Base-by-base conservation (phyloP, 768 basidiomycete species). In the Ramaria rubella region DNA sequence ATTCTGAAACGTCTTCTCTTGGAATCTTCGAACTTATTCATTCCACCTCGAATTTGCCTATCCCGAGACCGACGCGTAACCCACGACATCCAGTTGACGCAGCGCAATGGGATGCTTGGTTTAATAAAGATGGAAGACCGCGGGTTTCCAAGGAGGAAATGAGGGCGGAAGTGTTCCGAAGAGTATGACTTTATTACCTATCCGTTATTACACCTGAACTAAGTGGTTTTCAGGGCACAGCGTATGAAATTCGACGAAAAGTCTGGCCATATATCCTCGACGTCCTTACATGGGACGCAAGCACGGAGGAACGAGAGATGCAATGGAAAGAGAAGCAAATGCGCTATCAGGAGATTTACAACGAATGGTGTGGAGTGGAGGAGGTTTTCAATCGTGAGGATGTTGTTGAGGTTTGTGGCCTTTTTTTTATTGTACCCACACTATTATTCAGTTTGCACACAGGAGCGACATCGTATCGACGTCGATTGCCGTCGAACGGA, bases 401-500 rank as follows among this genome's bases (percentile, higher is more conserved):
- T 64, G 79, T 90, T 51, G 68, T 90, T 30, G 95, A 99, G 72
- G 90, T 91, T 64, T 63, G 73, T 68, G 69, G 68, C 61, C 52
- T 60, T 40, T 68, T 68, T 57, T 34, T 52, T 52, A 21, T 45
- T 55, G 11, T 33, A 19, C 55, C 30, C 2, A n/a, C 30, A 29
- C 31, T 52, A 11, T 30, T 58, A 31, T 5, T 11, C 24, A 36
- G 52, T 52, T 48, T 55, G 55, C 21, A 57, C 34, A 27, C 55
- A 86, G 85, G 91, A 93, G 67, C 82, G 89, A n/a, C 91, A 93
- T 70, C 82, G 91, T 24, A 92, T 93, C 63, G 91, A 98, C 65
- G 96, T 99, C 56, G 96, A 98, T 67, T 98, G 96, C 64, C 85
- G 94, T 57, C 81, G 96, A 26, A 99, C 96, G 21, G 96, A 99